Evolutionary conservation across 148 eudicot genomes (phyloP), one percentile per base, ranked within the genome.

Genomic region (Rhododendron vialii): DNA sequence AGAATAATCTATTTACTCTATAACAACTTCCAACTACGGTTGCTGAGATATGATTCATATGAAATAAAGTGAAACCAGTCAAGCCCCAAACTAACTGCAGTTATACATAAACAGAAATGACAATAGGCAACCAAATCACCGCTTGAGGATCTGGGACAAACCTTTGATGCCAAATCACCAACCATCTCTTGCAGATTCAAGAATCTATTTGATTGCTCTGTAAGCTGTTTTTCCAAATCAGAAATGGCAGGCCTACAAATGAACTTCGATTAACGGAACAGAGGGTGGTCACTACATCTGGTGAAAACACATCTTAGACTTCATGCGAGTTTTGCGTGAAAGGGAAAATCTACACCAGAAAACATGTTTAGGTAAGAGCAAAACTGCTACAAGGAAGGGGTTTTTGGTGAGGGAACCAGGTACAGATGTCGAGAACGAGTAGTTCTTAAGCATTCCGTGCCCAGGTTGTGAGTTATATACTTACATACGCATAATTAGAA

Each of bases 81-180:
- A 48, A 86, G 48, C n/a, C 24, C 79, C 75, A 65, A 61, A 50
- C 57, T 30, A 18, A 30, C 50, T 85, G 65, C 83, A 22, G 24
- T 47, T 30, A 81, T 20, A 82, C 75, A 67, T 15, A 55, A 35
- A 65, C 22, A 36, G 57, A 71, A 76, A 79, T 38, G 63, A 41
- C 24, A 38, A 28, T 85, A 63, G 26, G 87, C 87, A 84, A 82
- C 65, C 75, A 84, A 50, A 63, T 47, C 18, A 61, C 41, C 11
- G 74, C 71, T 50, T 59, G 48, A 53, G 36, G 83, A 76, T 43
- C 75, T 43, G 87, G 81, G 38, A 74, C 86, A 69, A 82, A 96
- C 99, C 99, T 96, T 95, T 78, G 95, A 93, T 83, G 99, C 99
- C 94, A 96, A 90, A 88, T 96, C 99, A 88, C 95, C 95, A 85